Conservation (phyloP, 2,329 filamentous ascomycete genomes). For the Sarocladium oryzae region DNA sequence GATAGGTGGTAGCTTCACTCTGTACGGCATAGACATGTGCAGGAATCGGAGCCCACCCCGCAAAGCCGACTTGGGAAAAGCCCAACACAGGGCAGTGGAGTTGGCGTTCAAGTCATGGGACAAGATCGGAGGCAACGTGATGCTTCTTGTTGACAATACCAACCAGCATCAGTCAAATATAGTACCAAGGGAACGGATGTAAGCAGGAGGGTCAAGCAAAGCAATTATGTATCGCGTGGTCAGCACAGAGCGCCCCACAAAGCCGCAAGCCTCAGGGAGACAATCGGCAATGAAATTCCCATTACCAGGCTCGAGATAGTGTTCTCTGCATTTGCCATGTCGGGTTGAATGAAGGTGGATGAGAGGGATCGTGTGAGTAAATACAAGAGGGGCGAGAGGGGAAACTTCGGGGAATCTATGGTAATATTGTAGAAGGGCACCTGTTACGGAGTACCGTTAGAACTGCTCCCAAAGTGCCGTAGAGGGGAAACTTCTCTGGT, state of each 20-base stretch:
- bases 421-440: too few species aligned
- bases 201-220: not conserved
- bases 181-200: not conserved
- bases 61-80: constrained; percentile 1
- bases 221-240: too few species aligned
- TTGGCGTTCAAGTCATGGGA: not conserved
- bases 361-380: too few species aligned
- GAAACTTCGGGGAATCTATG: too few species aligned
- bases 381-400: too few species aligned
- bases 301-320: not conserved
- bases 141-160: not conserved
- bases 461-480: too few species aligned
- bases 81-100: not conserved
- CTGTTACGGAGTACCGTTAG: not conserved
- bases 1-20: not conserved
- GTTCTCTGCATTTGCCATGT: not conserved
- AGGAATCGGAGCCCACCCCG: not conserved
- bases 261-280: not conserved
- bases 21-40: not conserved
- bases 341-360: not conserved
- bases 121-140: not conserved
- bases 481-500: too few species aligned
- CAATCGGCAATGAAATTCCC: not conserved
- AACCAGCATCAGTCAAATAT: too few species aligned
- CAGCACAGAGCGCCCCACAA: not conserved